A percentile compares a stretch with the other conserved stretches of the same genome.
Conservation (phyloP, 106 monocot species). For the Dioscorea dumetorum region DNA sequence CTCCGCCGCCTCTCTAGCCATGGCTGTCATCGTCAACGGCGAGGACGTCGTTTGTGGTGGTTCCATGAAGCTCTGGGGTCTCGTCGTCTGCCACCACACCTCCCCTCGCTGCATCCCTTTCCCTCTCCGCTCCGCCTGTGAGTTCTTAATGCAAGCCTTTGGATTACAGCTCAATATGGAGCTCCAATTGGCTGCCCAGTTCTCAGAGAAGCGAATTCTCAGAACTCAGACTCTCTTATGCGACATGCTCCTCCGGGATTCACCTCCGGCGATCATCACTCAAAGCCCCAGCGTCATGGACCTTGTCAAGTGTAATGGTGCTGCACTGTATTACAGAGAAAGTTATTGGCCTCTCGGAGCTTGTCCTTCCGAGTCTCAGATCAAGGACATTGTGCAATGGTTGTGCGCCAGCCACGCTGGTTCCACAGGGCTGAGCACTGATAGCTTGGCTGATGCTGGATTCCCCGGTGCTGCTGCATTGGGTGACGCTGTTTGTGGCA, state of each 20-base stretch:
- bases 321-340: conserved; percentile 71
- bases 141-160: conserved; percentile 97
- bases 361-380: conserved; percentile 61
- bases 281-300: conserved; percentile 96
- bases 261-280: conserved; percentile 70
- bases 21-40: conserved; percentile 79
- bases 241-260: conserved; percentile 87
- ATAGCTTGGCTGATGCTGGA: conserved; percentile 82
- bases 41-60: conserved; percentile 16
- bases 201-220: conserved; percentile 83
- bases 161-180: conserved; percentile 95
- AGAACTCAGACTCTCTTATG: conserved; percentile 84
- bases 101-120: conserved; percentile 86
- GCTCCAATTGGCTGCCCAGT: conserved; percentile 71
- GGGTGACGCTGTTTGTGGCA: conserved; percentile 84
- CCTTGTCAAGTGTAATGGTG: conserved; percentile 90
- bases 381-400: conserved; percentile 84
- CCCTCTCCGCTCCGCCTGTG: conserved; percentile 89
- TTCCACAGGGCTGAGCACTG: conserved; percentile 87
- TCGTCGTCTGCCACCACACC: conserved; percentile 94
- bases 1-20: conserved; percentile 65
- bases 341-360: conserved; percentile 69
- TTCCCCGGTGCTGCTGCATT: conserved; percentile 63
- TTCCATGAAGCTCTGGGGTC: conserved; percentile 85
- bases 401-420: conserved; percentile 49